These are phyloP conservation scores for Harringtonia lauricola DNA, from an alignment of 2,329 filamentous ascomycete species.

Conservation along the genomic window DNA sequence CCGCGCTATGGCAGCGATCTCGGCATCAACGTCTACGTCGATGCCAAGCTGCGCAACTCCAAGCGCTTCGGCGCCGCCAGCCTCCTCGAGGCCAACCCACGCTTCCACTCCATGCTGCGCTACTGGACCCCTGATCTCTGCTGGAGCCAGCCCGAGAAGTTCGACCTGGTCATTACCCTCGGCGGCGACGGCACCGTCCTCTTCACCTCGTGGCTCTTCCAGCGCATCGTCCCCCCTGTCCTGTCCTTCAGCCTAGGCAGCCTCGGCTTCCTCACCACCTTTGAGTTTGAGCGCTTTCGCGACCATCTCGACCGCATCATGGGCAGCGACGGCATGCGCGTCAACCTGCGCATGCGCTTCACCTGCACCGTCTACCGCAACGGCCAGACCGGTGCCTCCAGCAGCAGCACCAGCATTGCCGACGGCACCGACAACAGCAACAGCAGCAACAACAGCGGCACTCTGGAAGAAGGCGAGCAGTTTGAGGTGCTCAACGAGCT, in stretches of 20 bases:
- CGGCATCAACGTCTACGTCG: constrained; percentile 97
- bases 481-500: constrained; percentile 98
- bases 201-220: constrained; percentile 87
- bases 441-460: constrained; percentile 24
- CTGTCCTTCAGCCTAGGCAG: constrained; percentile 77
- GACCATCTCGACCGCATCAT: constrained; percentile 79
- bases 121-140: constrained; percentile 97
- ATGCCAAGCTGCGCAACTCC: constrained; percentile 80
- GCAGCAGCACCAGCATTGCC: too few species aligned
- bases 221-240: constrained; percentile 75
- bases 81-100: constrained; percentile 61
- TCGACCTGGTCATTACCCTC: constrained; percentile 84
- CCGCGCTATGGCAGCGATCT: constrained; percentile 80
- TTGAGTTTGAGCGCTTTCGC: constrained; percentile 81
- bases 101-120: constrained; percentile 73
- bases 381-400: constrained; percentile 29
- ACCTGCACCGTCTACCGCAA: constrained; percentile 92
- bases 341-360: constrained; percentile 96
- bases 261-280: constrained; percentile 80
- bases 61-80: constrained; percentile 74
- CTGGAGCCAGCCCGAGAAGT: constrained; percentile 87
- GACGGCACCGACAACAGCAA: constrained; percentile 24
- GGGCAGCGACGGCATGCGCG: constrained; percentile 91
- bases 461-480: constrained; percentile 79
- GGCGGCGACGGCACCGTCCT: constrained; percentile 81